Evolutionary conservation across 2,329 filamentous ascomycete genomes (phyloP).

Genomic region (Gyromitra esculenta): DNA sequence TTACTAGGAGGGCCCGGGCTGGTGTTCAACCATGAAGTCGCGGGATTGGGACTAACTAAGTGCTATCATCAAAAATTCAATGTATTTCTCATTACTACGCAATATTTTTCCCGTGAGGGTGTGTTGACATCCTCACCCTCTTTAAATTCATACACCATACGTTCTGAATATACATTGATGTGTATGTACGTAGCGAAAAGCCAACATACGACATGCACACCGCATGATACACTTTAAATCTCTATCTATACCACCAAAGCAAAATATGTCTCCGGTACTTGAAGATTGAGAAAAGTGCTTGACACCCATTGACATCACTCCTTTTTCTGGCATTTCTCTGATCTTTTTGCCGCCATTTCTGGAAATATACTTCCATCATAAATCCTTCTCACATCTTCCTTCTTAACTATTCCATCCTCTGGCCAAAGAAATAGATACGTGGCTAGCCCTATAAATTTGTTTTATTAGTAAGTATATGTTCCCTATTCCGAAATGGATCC

Average conservation of each 20-base stretch:
- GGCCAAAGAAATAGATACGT: conserved; percentile 68
- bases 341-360: conserved; percentile 60
- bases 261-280: not conserved
- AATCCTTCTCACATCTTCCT: conserved; percentile 68
- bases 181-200: too few relatives aligned
- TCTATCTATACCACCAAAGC: not conserved
- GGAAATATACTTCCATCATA: conserved; percentile 68
- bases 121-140: too few relatives aligned
- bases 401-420: conserved; percentile 67
- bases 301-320: not conserved
- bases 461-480: conserved; percentile 49
- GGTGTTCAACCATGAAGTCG: too few relatives aligned
- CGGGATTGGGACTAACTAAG: too few relatives aligned
- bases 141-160: too few relatives aligned
- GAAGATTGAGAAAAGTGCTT: not conserved
- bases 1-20: too few relatives aligned
- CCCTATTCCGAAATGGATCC: conserved; percentile 17
- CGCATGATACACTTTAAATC: too few relatives aligned
- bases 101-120: too few relatives aligned
- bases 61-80: too few relatives aligned
- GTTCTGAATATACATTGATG: too few relatives aligned
- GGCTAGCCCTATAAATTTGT: conserved; percentile 61
- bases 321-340: not conserved
- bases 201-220: too few relatives aligned
- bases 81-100: too few relatives aligned